A percentile compares a stretch with the other conserved stretches of the same genome.
Conservation (phyloP, 2,329 filamentous ascomycete genomes). For the Trichoderma semiorbis region DNA sequence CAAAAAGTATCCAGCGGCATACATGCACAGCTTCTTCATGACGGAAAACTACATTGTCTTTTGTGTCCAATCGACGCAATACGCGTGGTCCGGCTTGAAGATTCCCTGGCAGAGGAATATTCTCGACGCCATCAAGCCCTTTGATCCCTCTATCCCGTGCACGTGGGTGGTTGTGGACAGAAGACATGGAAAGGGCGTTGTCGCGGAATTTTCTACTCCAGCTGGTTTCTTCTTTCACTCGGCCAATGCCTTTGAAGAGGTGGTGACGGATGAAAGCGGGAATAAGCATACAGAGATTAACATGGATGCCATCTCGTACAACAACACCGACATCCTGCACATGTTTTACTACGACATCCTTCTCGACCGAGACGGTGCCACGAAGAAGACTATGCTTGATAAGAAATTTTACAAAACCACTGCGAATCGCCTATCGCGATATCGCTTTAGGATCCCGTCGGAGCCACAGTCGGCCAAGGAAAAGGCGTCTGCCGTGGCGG, state of each 20-base stretch:
- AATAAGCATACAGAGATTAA: conserved; percentile 47
- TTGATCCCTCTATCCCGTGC: conserved; percentile 53
- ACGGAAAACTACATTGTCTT: conserved; percentile 68
- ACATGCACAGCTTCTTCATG: conserved; percentile 81
- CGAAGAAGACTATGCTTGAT: conserved; percentile 41
- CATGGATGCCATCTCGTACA: conserved; percentile 63
- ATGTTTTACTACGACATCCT: conserved; percentile 69
- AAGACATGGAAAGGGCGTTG: conserved; percentile 55
- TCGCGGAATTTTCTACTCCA: conserved; percentile 64
- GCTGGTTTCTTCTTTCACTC: conserved; percentile 78
- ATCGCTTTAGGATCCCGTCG: conserved; percentile 39
- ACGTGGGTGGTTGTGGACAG: conserved; percentile 76
- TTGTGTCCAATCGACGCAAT: conserved; percentile 66
- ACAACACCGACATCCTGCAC: conserved; percentile 61
- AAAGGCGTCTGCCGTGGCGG: conserved; percentile 24
- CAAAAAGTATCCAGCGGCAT: conserved; percentile 54
- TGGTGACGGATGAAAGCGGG: conserved; percentile 33
- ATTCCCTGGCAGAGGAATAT: conserved; percentile 66
- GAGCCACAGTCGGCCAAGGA: conserved; percentile 12
- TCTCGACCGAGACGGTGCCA: conserved; percentile 48
- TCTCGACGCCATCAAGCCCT: conserved; percentile 63
- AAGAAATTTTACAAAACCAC: conserved; percentile 36
- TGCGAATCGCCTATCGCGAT: conserved; percentile 41
- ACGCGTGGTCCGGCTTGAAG: conserved; percentile 53
- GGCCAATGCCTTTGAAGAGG: conserved; percentile 71